Base-by-base conservation (phyloP, 345 rosid species). In the Pistacia vera region DNA sequence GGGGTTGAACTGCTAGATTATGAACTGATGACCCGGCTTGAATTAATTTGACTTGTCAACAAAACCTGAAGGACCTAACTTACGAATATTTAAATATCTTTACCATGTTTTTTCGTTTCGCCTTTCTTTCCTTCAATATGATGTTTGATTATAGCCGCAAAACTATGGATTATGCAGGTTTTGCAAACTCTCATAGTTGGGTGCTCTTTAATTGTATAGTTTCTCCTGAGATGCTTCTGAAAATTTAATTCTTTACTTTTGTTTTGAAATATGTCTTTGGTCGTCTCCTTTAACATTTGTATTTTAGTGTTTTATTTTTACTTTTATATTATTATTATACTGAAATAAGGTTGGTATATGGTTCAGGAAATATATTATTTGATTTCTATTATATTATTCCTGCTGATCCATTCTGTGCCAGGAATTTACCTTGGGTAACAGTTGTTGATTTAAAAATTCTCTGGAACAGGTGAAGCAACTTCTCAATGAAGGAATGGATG, bases 401-500 rank as follows among this genome's bases (percentile, higher is more conserved):
- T 9, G 46, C 0, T 14, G 13, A 14, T 51, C 12, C 20, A 20
- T 48, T 30, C n/a, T 38, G 25, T 48, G 6, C 8, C 49, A 30
- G 64, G 22, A 28, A 60, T 58, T 63, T 58, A 38, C 6, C 54
- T 12, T 52, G 60, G 66, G 52, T 54, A 36, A 49, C 9, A 57
- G 36, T 20, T 70, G 62, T 59, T 73, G 70, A 76, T 77, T 51
- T 17, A 41, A 56, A 25, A 18, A 4, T 74, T 71, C 11, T 46
- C 58, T 76, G 55, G 46, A 63, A 73, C 74, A 90, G 92, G 97
- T 95, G 68, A 91, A 80, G 81, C 89, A 87, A 66, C 87, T 93
- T 22, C 95, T 96, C 14, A 88, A 93, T 77, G 88, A 87, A 71
- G 99, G 98, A 60, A 79, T 89, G 76, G 98, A 93, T 70, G 99